phyloP scores from a whole-genome alignment of 75 land plant species.

The Cupressus sempervirens region DNA sequence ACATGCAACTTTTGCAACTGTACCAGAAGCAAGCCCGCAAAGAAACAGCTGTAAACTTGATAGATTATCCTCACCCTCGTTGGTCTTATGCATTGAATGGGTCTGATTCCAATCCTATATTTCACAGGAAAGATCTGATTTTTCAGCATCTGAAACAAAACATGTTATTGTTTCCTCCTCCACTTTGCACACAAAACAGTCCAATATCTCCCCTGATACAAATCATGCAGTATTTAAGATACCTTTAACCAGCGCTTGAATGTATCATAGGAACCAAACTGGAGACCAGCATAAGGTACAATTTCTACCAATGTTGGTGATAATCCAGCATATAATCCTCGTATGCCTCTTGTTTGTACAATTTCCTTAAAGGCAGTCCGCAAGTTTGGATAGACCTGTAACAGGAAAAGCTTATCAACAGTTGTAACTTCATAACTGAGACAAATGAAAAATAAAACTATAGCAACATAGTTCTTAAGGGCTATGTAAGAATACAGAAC shows the following conservation, averaged over 20 bases:
- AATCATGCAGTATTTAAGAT: conserved; percentile 8
- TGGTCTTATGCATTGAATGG: background rate
- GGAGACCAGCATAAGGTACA: conserved; percentile 93
- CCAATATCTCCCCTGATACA: background rate
- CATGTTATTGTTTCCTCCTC: background rate
- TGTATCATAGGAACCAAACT: conserved; percentile 93
- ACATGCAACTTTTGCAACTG: conserved; percentile 74
- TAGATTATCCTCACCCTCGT: conserved; percentile 14
- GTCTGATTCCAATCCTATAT: conserved; percentile 21
- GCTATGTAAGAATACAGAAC: background rate
- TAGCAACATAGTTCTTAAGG: background rate
- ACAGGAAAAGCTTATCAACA: background rate
- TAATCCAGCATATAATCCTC: conserved; percentile 85
- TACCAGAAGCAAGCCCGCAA: conserved; percentile 87
- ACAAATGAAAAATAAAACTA: background rate
- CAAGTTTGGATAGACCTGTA: conserved; percentile 84
- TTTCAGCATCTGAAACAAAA: background rate
- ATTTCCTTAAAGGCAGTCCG: conserved; percentile 74
- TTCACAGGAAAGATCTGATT: background rate
- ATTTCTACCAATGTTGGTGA: conserved; percentile 90
- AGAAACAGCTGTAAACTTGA: conserved; percentile 71
- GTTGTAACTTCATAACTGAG: background rate
- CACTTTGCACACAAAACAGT: background rate
- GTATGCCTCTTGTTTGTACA: conserved; percentile 54
- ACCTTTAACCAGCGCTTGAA: conserved; percentile 87